These are phyloP conservation scores for Aspergillus cristatus DNA, from an alignment of 495 filamentous ascomycete genomes.

Conservation along the genomic window DNA sequence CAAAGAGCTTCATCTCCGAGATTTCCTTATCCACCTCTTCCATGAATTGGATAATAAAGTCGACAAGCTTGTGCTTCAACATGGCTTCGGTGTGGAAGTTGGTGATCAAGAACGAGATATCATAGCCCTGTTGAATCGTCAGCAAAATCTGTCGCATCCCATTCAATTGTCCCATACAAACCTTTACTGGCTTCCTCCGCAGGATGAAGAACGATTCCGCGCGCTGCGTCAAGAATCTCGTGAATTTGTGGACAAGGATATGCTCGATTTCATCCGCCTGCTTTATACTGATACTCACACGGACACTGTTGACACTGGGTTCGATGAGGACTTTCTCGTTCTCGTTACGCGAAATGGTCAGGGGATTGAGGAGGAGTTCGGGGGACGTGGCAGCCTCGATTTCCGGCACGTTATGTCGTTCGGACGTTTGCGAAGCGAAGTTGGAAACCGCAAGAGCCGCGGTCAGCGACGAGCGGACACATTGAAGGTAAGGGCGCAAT, in stretches of 20 bases:
- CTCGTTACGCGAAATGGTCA: slow-evolving; percentile 84
- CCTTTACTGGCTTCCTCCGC: slow-evolving; percentile 89
- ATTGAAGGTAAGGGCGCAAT: slow-evolving; percentile 92
- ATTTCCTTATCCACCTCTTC: slow-evolving; percentile 99
- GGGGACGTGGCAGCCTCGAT: slow-evolving; percentile 88
- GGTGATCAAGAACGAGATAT: slow-evolving; percentile 97
- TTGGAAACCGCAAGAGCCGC: slow-evolving; percentile 92
- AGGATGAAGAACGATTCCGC: slow-evolving; percentile 98
- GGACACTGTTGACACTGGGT: slow-evolving; percentile 89
- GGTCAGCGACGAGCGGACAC: slow-evolving; percentile 86
- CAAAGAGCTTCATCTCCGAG: slow-evolving; percentile 99
- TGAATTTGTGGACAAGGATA: slow-evolving; percentile 96
- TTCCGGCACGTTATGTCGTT: slow-evolving; percentile 96
- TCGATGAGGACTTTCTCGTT: slow-evolving; percentile 87
- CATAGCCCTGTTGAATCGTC: slow-evolving; percentile 63
- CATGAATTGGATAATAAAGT: slow-evolving; percentile 99
- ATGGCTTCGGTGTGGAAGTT: slow-evolving; percentile 98
- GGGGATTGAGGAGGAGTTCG: slow-evolving; percentile 87
- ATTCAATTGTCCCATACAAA: slow-evolving; percentile 18
- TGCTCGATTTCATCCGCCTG: slow-evolving; percentile 98
- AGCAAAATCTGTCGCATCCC: slow-evolving; percentile 4
- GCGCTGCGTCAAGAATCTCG: slow-evolving; percentile 87
- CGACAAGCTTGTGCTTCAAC: slow-evolving; percentile 96
- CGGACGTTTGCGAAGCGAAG: slow-evolving; percentile 92
- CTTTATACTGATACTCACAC: slow-evolving; percentile 96